phyloP scores from a whole-genome alignment of 352 stramenopile species.

The Aphanomyces stellatus region DNA sequence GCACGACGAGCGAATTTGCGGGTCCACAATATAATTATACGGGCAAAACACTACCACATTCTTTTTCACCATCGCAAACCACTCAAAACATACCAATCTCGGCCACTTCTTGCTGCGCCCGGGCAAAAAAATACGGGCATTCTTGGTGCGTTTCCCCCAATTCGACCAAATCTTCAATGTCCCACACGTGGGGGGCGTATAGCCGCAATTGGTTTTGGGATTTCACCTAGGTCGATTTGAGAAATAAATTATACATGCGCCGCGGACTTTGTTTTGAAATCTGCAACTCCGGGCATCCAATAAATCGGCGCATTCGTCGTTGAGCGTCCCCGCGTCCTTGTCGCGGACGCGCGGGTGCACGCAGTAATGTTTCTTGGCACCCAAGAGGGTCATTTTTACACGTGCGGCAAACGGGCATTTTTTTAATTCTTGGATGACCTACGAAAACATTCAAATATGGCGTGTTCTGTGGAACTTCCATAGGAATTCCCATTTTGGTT shows the following conservation, averaged over 20 bases:
- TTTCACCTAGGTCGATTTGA: slow-evolving; percentile 28
- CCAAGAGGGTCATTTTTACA: slow-evolving; percentile 73
- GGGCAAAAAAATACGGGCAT: slow-evolving; percentile 71
- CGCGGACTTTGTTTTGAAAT: slow-evolving; percentile 23
- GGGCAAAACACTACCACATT: slow-evolving; percentile 55
- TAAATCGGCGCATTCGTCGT: slow-evolving; percentile 65
- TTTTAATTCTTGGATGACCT: slow-evolving; percentile 21
- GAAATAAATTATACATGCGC: neutral
- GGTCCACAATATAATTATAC: slow-evolving; percentile 85
- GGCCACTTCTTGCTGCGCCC: slow-evolving; percentile 37
- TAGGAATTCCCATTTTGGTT: too few species aligned
- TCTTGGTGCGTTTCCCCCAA: slow-evolving; percentile 66
- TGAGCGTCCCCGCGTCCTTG: slow-evolving; percentile 38
- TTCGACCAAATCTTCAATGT: slow-evolving; percentile 74
- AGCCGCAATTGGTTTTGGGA: slow-evolving; percentile 41
- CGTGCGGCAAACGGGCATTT: slow-evolving; percentile 25
- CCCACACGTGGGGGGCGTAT: slow-evolving; percentile 57
- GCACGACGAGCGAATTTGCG: slow-evolving; percentile 56
- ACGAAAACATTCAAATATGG: neutral
- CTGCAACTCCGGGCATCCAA: slow-evolving; percentile 44
- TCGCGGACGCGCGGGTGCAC: slow-evolving; percentile 64
- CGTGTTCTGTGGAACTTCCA: too few species aligned
- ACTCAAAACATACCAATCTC: slow-evolving; percentile 32
- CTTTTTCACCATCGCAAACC: neutral
- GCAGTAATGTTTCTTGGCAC: slow-evolving; percentile 72